Conservation (phyloP, 1,284 basidiomycete genomes). For the Gymnopus androsaceus region DNA sequence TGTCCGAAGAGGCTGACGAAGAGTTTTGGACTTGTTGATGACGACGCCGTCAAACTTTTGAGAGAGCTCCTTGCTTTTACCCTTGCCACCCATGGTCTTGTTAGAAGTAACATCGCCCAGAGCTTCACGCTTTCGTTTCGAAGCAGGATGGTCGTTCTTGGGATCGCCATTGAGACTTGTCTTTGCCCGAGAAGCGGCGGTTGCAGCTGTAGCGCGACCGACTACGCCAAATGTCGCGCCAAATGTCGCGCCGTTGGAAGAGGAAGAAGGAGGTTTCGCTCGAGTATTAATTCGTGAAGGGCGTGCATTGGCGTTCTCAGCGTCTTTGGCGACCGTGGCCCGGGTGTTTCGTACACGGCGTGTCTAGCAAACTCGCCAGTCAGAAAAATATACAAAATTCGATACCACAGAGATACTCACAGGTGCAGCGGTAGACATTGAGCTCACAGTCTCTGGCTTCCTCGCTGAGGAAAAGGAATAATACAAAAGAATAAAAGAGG, state of each 20-base stretch:
- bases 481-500: conserved; percentile 48
- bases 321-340: conserved; percentile 56
- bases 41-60: conserved; percentile 59
- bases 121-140: conserved; percentile 76
- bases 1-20: conserved; percentile 42
- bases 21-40: conserved; percentile 45
- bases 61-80: conserved; percentile 44
- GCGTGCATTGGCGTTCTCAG: conserved; percentile 64
- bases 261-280: conserved; percentile 54
- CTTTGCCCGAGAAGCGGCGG: conserved; percentile 55
- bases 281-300: conserved; percentile 55
- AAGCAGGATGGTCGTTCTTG: conserved; percentile 44
- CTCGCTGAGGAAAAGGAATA: conserved; percentile 46
- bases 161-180: conserved; percentile 34
- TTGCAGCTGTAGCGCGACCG: conserved; percentile 44
- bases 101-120: conserved; percentile 65
- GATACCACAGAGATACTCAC: neutral
- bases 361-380: conserved; percentile 44
- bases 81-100: conserved; percentile 41
- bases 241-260: conserved; percentile 35
- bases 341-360: conserved; percentile 60
- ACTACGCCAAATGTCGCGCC: conserved; percentile 39
- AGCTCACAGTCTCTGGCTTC: conserved; percentile 3
- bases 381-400: neutral
- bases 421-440: conserved; percentile 15